A percentile compares a stretch with the other conserved stretches of the same genome.
These are phyloP conservation scores for Exophiala lecanii-corni DNA, from an alignment of 2,329 filamentous ascomycete genomes.

Conservation along the genomic window DNA sequence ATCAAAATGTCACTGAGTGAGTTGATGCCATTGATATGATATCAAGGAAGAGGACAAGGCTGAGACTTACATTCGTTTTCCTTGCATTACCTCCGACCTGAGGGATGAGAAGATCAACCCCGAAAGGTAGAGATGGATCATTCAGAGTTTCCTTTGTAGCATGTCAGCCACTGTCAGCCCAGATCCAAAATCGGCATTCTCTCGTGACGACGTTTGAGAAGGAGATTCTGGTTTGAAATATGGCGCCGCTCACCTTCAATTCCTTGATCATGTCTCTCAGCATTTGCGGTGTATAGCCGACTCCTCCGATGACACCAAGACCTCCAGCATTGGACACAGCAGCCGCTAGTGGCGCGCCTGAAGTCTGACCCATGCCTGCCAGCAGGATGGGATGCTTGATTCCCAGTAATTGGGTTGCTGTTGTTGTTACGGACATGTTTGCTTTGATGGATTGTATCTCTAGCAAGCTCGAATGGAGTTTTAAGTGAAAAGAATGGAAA, in stretches of 20 bases:
- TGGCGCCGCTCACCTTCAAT: slow-evolving; percentile 20
- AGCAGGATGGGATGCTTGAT: slow-evolving; percentile 28
- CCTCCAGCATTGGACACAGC: slow-evolving; percentile 28
- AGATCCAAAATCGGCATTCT: too few species aligned
- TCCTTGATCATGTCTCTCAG: slow-evolving; percentile 62
- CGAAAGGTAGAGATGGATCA: slow-evolving; percentile 65
- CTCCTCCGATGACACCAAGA: slow-evolving; percentile 27
- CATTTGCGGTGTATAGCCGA: slow-evolving; percentile 57
- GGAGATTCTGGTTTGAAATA: too few species aligned
- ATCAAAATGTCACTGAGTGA: too few species aligned
- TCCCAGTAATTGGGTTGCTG: slow-evolving; percentile 22
- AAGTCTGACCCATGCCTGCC: slow-evolving; percentile 25
- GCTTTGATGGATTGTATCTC: too few species aligned
- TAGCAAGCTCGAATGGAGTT: too few species aligned
- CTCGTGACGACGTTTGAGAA: background rate
- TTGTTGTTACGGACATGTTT: slow-evolving; percentile 25
- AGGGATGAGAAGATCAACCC: slow-evolving; percentile 75
- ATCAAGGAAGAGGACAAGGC: too few species aligned
- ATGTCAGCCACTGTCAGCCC: background rate
- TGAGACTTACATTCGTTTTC: slow-evolving; percentile 54
- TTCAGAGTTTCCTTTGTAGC: slow-evolving; percentile 53
- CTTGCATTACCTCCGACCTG: slow-evolving; percentile 72
- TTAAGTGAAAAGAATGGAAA: too few species aligned
- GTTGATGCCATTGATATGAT: too few species aligned
- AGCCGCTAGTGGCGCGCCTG: slow-evolving; percentile 25